These are phyloP conservation scores for Leccinum fallax DNA, from an alignment of 1,284 basidiomycete species.

Conservation along the genomic window DNA sequence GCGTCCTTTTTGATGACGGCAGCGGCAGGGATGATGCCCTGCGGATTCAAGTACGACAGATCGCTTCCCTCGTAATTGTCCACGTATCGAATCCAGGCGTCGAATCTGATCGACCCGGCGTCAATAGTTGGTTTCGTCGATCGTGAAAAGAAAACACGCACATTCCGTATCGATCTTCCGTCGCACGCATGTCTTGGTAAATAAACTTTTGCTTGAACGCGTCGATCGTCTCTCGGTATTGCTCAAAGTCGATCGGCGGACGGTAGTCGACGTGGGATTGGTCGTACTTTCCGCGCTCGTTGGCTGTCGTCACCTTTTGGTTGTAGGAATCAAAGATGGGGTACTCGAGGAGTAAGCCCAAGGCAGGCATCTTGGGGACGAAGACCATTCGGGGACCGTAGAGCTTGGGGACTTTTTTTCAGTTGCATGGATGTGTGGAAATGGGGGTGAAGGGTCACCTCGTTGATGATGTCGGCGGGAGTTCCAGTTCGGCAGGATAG, in stretches of 20 bases:
- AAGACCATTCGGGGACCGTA: constrained; percentile 80
- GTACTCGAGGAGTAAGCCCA: constrained; percentile 93
- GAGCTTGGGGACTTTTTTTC: constrained; percentile 42
- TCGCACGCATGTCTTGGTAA: constrained; percentile 80
- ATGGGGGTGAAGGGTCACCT: constrained; percentile 43
- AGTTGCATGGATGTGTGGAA: neutral
- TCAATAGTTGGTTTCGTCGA: too few species aligned
- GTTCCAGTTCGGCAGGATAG: constrained; percentile 77
- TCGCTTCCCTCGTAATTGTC: too few species aligned
- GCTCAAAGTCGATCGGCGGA: constrained; percentile 71
- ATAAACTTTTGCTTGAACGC: constrained; percentile 85
- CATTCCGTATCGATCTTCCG: constrained; percentile 82
- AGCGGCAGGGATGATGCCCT: too few species aligned
- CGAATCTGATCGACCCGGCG: too few species aligned
- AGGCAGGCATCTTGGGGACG: constrained; percentile 94
- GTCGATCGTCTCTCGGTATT: constrained; percentile 65
- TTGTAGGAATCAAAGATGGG: constrained; percentile 89
- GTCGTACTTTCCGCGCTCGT: constrained; percentile 52
- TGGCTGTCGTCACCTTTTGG: constrained; percentile 58
- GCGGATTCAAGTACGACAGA: too few species aligned
- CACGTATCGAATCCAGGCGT: too few species aligned
- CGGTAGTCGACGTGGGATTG: constrained; percentile 59
- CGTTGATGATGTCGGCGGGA: constrained; percentile 72
- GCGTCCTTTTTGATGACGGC: too few species aligned
- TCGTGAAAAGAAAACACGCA: constrained; percentile 44